Conservation (phyloP, 345 rosid genomes). For the Eucalyptus tenuipes region DNA sequence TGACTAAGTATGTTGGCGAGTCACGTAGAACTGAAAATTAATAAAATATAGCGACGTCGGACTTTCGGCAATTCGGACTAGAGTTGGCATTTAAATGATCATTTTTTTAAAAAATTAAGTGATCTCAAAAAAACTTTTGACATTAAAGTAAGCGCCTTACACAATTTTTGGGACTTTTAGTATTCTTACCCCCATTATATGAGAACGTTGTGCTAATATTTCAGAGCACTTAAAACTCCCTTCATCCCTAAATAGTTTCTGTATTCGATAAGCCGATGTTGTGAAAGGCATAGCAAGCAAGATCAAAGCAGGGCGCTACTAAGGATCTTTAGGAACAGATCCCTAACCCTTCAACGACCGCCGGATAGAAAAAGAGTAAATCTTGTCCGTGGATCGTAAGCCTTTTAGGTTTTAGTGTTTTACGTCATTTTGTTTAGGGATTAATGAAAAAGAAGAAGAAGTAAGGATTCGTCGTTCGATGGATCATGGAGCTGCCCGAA, state of each 20-base stretch:
- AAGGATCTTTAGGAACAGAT: neutral
- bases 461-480: neutral
- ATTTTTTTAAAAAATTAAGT: too few relatives aligned
- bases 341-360: neutral
- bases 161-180: too few relatives aligned
- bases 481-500: neutral
- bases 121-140: too few relatives aligned
- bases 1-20: too few relatives aligned
- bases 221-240: neutral
- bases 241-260: neutral
- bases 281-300: neutral
- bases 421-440: neutral
- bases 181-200: neutral
- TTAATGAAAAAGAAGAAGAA: neutral
- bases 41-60: accelerated
- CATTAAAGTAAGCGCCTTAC: accelerated
- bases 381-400: neutral
- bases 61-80: accelerated
- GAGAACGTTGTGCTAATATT: neutral
- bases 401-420: neutral
- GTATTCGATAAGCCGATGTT: neutral
- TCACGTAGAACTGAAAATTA: accelerated
- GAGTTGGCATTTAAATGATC: too few relatives aligned
- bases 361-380: neutral
- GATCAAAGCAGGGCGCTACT: neutral